These are phyloP conservation scores for Herpetomonas samuelpessoai DNA, from an alignment of 208 protist species.

Conservation along the genomic window DNA sequence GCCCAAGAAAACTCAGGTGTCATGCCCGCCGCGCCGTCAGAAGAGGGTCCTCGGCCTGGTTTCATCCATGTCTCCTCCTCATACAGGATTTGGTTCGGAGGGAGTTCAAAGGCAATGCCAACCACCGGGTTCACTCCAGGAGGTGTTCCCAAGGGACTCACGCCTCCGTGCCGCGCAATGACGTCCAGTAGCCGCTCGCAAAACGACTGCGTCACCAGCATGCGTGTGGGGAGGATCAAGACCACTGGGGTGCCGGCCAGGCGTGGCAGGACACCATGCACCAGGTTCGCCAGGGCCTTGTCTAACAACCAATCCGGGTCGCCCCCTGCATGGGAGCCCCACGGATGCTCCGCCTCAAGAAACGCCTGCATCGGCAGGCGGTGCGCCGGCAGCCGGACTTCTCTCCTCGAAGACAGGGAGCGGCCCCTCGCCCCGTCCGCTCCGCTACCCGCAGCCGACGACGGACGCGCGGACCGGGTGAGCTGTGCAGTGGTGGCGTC, in stretches of 20 bases:
- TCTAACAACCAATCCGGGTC: conserved; percentile 19
- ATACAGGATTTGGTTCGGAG: conserved; percentile 33
- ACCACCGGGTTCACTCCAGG: not conserved
- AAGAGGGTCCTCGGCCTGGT: too few species aligned
- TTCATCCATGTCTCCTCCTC: too few species aligned
- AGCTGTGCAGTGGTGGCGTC: conserved; percentile 41
- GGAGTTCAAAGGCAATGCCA: conserved; percentile 38
- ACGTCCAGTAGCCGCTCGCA: conserved; percentile 26
- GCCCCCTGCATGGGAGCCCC: conserved; percentile 17
- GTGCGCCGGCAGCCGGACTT: conserved; percentile 22
- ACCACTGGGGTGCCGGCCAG: conserved; percentile 25
- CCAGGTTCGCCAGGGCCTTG: conserved; percentile 18
- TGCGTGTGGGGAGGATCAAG: conserved; percentile 47
- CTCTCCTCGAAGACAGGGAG: too few species aligned
- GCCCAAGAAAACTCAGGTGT: conserved; percentile 21
- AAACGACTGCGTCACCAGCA: conserved; percentile 55
- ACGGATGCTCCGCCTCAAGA: conserved; percentile 23
- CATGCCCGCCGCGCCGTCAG: conserved; percentile 5
- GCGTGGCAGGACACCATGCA: conserved; percentile 13
- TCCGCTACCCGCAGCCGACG: too few species aligned
- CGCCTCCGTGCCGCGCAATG: conserved; percentile 21
- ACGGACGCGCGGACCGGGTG: too few species aligned
- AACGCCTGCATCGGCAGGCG: conserved; percentile 29
- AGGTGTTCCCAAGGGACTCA: not conserved
- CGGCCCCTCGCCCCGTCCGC: too few species aligned